Conservation (phyloP, 1,139 yeast species). For the Candida sp. region DNA sequence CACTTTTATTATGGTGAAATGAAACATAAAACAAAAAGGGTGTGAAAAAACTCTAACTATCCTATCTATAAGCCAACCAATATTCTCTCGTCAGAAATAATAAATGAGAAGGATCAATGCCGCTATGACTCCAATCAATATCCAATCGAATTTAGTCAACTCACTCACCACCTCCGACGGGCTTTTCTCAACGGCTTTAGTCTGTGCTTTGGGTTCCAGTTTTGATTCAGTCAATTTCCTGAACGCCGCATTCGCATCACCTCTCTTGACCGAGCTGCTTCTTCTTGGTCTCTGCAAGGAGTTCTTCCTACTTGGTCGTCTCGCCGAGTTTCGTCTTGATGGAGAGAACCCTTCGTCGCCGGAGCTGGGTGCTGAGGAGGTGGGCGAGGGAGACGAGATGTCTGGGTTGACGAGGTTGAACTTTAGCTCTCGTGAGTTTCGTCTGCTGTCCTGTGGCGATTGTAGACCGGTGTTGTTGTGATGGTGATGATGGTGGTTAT, state of each 20-base stretch:
- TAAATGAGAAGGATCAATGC: neutral
- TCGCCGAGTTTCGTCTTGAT: neutral
- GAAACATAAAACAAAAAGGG: neutral
- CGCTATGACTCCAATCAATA: slow-evolving; percentile 6
- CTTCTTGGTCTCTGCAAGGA: neutral
- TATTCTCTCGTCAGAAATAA: neutral
- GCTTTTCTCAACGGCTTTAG: neutral
- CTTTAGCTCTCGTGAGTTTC: neutral
- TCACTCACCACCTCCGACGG: neutral
- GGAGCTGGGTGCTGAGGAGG: neutral
- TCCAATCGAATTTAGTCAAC: slow-evolving; percentile 5
- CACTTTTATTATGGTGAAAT: neutral
- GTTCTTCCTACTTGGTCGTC: slow-evolving; percentile 2
- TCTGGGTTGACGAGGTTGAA: neutral
- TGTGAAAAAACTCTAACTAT: neutral
- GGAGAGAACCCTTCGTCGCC: neutral
- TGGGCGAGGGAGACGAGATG: neutral
- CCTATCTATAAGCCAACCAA: neutral
- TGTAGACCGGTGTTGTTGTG: neutral
- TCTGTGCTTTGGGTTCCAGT: neutral
- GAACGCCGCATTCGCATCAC: neutral
- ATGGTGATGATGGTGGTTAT: neutral
- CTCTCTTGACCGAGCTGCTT: neutral
- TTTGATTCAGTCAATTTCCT: neutral
- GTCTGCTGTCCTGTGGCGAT: neutral